Percentiles rank a stretch among this genome's conserved stretches.
Conservation (phyloP, 257 asterid species). For the Solanum acaule region DNA sequence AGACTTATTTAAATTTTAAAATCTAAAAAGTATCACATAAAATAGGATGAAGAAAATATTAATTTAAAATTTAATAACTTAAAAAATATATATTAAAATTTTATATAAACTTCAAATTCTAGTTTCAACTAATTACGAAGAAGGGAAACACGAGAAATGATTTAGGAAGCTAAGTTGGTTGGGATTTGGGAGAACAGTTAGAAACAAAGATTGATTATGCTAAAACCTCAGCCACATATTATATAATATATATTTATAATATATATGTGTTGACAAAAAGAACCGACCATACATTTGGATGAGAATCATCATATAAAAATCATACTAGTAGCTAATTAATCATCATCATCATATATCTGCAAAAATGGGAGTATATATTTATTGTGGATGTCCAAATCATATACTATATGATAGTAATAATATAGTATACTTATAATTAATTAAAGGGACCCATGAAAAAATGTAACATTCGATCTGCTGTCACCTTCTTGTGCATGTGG, state of each 20-base stretch:
- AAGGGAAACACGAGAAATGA: not conserved
- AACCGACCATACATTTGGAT: not conserved
- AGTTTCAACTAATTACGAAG: no score
- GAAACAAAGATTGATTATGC: not conserved
- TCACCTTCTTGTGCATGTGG: conserved; percentile 1
- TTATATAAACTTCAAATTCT: no score
- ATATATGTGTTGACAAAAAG: not conserved
- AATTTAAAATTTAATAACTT: no score
- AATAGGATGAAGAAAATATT: no score
- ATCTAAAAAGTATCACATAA: no score
- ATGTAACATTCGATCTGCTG: not conserved
- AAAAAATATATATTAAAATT: no score
- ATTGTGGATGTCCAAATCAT: not conserved
- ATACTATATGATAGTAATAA: not conserved
- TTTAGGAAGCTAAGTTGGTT: not conserved
- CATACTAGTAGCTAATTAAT: not conserved
- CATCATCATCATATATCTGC: not conserved
- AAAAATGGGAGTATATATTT: not conserved
- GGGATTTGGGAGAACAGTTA: not conserved
- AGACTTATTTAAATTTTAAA: no score
- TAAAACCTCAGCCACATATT: not conserved
- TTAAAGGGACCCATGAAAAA: not conserved
- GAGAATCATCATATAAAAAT: not conserved
- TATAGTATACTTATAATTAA: not conserved
- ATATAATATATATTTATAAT: not conserved